Evolutionary conservation across 2,329 filamentous ascomycete species (phyloP).

Genomic region (Aspergillus ochraceoroseus): DNA sequence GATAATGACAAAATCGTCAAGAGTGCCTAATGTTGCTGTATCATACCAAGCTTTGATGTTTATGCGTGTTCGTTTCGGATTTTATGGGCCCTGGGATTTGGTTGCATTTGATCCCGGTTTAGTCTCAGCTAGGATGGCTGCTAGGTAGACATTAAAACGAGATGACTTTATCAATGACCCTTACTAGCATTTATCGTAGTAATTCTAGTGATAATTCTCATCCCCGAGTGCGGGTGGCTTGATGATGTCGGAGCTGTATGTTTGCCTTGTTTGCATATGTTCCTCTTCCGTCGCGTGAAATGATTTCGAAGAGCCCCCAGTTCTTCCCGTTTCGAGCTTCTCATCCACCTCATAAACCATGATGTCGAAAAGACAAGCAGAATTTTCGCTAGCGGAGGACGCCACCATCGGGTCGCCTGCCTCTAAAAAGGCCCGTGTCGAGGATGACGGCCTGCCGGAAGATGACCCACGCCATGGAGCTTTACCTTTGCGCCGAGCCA

Average conservation of each 20-base stretch:
- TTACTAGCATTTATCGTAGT: not conserved
- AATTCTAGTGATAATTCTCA: not conserved
- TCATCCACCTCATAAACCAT: constrained; percentile 18
- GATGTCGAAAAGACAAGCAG: constrained; percentile 48
- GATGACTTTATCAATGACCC: constrained; percentile 13
- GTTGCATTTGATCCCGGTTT: constrained; percentile 20
- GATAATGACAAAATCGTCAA: constrained; percentile 65
- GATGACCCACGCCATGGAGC: constrained; percentile 25
- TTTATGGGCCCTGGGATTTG: constrained; percentile 28
- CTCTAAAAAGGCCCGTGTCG: constrained; percentile 44
- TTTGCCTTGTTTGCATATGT: constrained; percentile 30
- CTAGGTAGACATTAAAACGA: constrained; percentile 18
- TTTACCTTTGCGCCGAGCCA: constrained; percentile 24
- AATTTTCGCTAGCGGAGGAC: constrained; percentile 40
- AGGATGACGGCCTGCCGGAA: constrained; percentile 30
- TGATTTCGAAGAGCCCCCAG: constrained; percentile 19
- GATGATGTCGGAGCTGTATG: constrained; percentile 10
- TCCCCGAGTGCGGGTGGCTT: not conserved
- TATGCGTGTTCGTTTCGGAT: constrained; percentile 25
- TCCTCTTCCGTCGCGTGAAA: constrained; percentile 20
- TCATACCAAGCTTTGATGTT: constrained; percentile 29
- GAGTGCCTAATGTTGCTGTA: constrained; percentile 42
- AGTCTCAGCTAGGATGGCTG: constrained; percentile 12
- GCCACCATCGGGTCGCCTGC: constrained; percentile 37
- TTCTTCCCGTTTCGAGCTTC: constrained; percentile 8